Percentiles rank a stretch among this genome's conserved stretches.
These are phyloP conservation scores for Sporothrix mexicana DNA, from an alignment of 2,329 filamentous ascomycete species.

Conservation along the genomic window DNA sequence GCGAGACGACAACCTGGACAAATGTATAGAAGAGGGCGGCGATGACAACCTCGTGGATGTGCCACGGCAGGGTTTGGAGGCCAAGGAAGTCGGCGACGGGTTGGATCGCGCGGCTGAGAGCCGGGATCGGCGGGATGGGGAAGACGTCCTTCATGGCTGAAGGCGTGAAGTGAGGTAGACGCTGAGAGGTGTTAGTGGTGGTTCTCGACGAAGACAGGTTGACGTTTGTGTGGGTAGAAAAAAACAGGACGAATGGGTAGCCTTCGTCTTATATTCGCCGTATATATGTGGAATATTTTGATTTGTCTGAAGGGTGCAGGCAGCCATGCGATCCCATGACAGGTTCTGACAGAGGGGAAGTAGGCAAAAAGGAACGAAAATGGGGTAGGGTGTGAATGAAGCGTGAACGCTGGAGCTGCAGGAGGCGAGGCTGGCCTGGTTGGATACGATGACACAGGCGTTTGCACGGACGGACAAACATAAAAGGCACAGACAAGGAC, in stretches of 20 bases:
- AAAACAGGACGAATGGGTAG: not conserved
- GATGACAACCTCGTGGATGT: conserved; percentile 76
- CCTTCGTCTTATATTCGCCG: conserved; percentile 4
- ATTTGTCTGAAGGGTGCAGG: not conserved
- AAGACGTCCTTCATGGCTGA: conserved; percentile 75
- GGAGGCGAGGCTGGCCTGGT: not conserved
- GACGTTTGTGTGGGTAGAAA: not conserved
- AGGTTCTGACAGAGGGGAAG: not conserved
- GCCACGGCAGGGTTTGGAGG: conserved; percentile 71
- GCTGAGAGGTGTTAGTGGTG: not conserved
- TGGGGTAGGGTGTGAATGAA: conserved; percentile 4
- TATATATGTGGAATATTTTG: not conserved
- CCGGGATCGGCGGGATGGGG: conserved; percentile 65
- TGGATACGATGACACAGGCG: not conserved
- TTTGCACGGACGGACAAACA: not conserved
- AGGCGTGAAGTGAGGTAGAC: not conserved
- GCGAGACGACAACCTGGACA: conserved; percentile 70
- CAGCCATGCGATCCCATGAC: conserved; percentile 16
- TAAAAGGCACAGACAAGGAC: not conserved
- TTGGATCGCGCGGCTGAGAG: conserved; percentile 61
- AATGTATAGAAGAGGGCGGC: conserved; percentile 72
- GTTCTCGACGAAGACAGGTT: not conserved
- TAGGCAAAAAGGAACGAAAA: no score
- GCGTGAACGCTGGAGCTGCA: conserved; percentile 3
- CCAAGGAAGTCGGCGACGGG: conserved; percentile 67